Base-by-base conservation (phyloP, 1,284 basidiomycete species). In the Nidula niveotomentosa region DNA sequence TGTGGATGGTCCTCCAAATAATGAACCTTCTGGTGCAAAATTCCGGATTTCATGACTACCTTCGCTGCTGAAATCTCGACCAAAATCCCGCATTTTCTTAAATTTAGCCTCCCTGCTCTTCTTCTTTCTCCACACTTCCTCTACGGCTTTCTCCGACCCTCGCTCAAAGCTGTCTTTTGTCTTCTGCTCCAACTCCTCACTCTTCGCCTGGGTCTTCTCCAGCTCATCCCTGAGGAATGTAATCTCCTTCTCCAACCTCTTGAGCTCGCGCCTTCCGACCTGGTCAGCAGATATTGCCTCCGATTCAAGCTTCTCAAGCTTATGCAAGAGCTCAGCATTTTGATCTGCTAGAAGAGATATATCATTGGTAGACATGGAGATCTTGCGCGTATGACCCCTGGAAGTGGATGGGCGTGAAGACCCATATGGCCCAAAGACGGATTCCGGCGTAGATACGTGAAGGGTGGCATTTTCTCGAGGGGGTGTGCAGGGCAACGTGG, bases 221-320 rank as follows among this genome's bases (percentile, higher is more conserved):
- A 94, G 76, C 63, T 93, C 91, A 23, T 85, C 83, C 52, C 83
- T 78, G 18, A 94, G 73, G 6, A 73, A 73, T 52, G 79, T 72
- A 10, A 94, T 86, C 74, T 94, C 93, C 65, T 83, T 84, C 70
- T 94, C 91, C 51, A 94, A 71, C 63, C 79, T 81, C 48, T 84
- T 83, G 10, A 94, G 75, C 59, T 83, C 83, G 41, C 83, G 80
- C 53, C 86, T 81, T 6, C 90, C 90, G 1, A 79, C 76, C 41
- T 83, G 79, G 59, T 94, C 90, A 3, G 85, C 77, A 45, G 79
- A 77, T 8, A 73, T 71, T 5, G 90, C 83, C 59, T 93, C 91
- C 0, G 78, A 69, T 65, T 94, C 88, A 18, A 94, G 77, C 56
- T 81, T 80, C 64, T 91, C 85, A 6, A 94, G 76, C 59, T 91